phyloP scores from a whole-genome alignment of 1,139 yeast genomes.

The Nakaseomyces bracarensis region DNA sequence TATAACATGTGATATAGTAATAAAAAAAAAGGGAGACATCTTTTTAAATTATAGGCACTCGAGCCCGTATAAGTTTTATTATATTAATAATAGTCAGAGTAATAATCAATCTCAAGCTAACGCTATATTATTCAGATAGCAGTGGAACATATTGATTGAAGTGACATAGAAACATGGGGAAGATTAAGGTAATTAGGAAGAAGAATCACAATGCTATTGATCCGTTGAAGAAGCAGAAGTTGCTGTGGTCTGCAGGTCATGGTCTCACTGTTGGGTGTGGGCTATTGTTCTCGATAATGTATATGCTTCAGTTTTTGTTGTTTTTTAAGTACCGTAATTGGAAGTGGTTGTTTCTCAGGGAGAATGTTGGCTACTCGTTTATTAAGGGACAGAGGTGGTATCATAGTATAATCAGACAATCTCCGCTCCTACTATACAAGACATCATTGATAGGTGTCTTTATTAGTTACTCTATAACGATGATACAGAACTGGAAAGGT shows the following conservation, averaged over 20 bases:
- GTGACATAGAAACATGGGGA: conserved; percentile 14
- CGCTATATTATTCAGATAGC: too few relatives aligned
- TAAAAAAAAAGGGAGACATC: too few relatives aligned
- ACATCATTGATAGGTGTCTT: conserved; percentile 50
- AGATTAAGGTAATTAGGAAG: conserved; percentile 25
- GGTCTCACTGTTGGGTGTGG: conserved; percentile 43
- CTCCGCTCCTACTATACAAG: conserved; percentile 43
- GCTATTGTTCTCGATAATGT: conserved; percentile 40
- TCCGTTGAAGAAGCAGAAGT: conserved; percentile 33
- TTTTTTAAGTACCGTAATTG: conserved; percentile 30
- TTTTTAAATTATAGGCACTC: too few relatives aligned
- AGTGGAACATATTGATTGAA: too few relatives aligned
- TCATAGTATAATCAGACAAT: conserved; percentile 38
- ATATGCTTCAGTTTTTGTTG: conserved; percentile 29
- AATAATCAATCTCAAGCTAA: too few relatives aligned
- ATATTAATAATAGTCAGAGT: too few relatives aligned
- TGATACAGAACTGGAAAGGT: conserved; percentile 51
- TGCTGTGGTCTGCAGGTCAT: conserved; percentile 61
- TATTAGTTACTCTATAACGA: conserved; percentile 45
- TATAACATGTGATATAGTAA: too few relatives aligned
- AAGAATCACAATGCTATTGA: conserved; percentile 17
- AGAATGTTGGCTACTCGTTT: conserved; percentile 18
- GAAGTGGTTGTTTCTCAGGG: conserved; percentile 27
- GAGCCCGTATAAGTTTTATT: too few relatives aligned
- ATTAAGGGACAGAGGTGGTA: conserved; percentile 27